Evolutionary conservation across 371 early-diverging fungal genomes (phyloP).

Genomic region (Capillidium heterosporum): DNA sequence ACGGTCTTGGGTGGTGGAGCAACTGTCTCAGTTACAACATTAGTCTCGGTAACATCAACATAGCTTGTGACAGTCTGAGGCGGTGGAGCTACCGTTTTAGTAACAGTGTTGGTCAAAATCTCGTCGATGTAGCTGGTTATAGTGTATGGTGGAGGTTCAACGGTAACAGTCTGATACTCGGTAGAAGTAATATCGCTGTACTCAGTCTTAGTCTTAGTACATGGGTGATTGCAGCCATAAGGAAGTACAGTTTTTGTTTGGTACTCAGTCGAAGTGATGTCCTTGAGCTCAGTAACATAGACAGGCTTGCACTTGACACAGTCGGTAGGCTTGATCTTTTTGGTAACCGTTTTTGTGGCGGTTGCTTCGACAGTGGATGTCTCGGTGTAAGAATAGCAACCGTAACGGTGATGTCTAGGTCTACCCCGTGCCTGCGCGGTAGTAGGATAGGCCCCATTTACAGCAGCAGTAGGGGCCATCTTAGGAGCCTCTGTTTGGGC

Average conservation of each 20-base stretch:
- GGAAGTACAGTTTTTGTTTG: neutral
- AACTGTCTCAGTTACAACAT: neutral
- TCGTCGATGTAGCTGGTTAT: neutral
- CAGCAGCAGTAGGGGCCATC: no score
- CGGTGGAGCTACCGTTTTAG: neutral
- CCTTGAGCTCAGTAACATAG: neutral
- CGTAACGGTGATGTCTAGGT: neutral
- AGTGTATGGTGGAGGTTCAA: neutral
- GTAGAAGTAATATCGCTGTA: neutral
- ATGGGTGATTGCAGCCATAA: neutral
- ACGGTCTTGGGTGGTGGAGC: neutral
- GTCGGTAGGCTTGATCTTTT: neutral
- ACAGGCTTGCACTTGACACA: neutral
- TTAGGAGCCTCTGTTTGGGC: no score
- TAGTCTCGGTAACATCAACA: neutral
- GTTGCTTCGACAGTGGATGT: neutral
- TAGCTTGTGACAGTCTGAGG: neutral
- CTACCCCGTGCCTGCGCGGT: no score
- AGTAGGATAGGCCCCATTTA: no score
- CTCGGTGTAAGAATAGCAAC: neutral
- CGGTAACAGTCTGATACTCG: neutral
- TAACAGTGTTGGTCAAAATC: neutral
- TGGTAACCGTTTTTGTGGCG: neutral
- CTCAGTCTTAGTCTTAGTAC: neutral
- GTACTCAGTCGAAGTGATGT: neutral